A percentile compares a stretch with the other conserved stretches of the same genome.
These are phyloP conservation scores for Alisma plantagoaquatica DNA, from an alignment of 106 monocot genomes.

Conservation along the genomic window DNA sequence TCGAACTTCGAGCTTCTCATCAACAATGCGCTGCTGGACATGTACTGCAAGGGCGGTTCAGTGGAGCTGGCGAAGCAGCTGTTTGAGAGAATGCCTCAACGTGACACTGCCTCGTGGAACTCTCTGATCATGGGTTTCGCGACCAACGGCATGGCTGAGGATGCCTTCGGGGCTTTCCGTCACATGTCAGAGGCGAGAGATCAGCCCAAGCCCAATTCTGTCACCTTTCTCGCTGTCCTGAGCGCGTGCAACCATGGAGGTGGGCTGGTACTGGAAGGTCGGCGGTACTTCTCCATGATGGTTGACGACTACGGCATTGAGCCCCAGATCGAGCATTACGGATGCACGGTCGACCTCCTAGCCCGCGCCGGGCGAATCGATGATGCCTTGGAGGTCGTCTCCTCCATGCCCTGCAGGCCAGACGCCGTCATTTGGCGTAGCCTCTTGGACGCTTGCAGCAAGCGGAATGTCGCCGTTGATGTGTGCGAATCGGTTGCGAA, in stretches of 20 bases:
- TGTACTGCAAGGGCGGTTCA: slow-evolving; percentile 57
- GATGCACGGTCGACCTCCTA: slow-evolving; percentile 70
- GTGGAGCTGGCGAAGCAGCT: slow-evolving; percentile 41
- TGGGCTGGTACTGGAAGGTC: slow-evolving; percentile 32
- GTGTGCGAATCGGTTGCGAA: slow-evolving; percentile 30
- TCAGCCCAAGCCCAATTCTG: slow-evolving; percentile 42
- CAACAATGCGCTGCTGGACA: slow-evolving; percentile 58
- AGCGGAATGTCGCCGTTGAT: slow-evolving; percentile 20
- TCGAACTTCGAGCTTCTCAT: slow-evolving; percentile 30
- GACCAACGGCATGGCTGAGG: slow-evolving; percentile 27
- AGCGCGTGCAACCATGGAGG: slow-evolving; percentile 64
- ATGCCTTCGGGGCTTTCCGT: slow-evolving; percentile 32
- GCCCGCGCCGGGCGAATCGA: slow-evolving; percentile 43
- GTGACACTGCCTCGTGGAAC: slow-evolving; percentile 62
- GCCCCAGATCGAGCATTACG: slow-evolving; percentile 46
- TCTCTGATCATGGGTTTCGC: slow-evolving; percentile 52
- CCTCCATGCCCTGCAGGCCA: slow-evolving; percentile 42
- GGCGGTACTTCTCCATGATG: slow-evolving; percentile 33
- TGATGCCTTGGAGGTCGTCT: slow-evolving; percentile 48
- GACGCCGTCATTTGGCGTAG: slow-evolving; percentile 76
- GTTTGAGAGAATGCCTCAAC: slow-evolving; percentile 40
- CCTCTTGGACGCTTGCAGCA: slow-evolving; percentile 60
- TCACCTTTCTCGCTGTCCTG: slow-evolving; percentile 61
- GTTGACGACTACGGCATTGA: slow-evolving; percentile 14
- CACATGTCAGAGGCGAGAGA: slow-evolving; percentile 16